These are phyloP conservation scores for Pseudogymnoascus sp. DNA, from an alignment of 2,329 filamentous ascomycete genomes.

Conservation along the genomic window DNA sequence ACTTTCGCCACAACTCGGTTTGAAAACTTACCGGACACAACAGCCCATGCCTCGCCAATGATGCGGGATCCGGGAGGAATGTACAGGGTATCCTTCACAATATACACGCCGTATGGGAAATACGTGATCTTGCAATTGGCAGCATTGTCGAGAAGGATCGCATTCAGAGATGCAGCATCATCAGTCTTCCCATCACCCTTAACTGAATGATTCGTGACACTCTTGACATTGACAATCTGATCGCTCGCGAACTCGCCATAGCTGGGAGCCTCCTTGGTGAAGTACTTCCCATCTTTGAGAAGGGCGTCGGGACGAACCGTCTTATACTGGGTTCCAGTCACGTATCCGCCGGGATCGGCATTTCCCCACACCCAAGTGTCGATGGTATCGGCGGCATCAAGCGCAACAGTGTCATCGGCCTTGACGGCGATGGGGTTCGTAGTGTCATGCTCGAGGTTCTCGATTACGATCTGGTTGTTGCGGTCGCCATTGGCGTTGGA, in stretches of 20 bases:
- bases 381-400: constrained; percentile 21
- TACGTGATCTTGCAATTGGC: constrained; percentile 19
- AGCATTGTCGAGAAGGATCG: constrained; percentile 26
- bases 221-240: constrained; percentile 43
- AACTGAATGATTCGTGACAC: constrained; percentile 35
- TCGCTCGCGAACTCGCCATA: constrained; percentile 37
- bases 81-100: constrained; percentile 40
- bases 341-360: neutral
- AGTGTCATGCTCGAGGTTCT: constrained; percentile 2
- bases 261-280: constrained; percentile 36
- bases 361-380: constrained; percentile 3
- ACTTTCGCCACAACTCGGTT: neutral
- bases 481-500: neutral
- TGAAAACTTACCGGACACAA: constrained; percentile 15
- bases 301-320: constrained; percentile 31
- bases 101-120: constrained; percentile 41
- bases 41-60: constrained; percentile 49
- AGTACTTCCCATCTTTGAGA: constrained; percentile 34
- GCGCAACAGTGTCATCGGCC: constrained; percentile 20
- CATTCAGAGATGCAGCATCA: constrained; percentile 31
- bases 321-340: constrained; percentile 19
- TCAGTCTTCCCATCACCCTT: constrained; percentile 37
- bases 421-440: neutral
- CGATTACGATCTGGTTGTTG: constrained; percentile 7
- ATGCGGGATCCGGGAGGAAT: constrained; percentile 45